Evolutionary conservation across 1,284 basidiomycete genomes (phyloP).

Genomic region (Tausonia pullulans): DNA sequence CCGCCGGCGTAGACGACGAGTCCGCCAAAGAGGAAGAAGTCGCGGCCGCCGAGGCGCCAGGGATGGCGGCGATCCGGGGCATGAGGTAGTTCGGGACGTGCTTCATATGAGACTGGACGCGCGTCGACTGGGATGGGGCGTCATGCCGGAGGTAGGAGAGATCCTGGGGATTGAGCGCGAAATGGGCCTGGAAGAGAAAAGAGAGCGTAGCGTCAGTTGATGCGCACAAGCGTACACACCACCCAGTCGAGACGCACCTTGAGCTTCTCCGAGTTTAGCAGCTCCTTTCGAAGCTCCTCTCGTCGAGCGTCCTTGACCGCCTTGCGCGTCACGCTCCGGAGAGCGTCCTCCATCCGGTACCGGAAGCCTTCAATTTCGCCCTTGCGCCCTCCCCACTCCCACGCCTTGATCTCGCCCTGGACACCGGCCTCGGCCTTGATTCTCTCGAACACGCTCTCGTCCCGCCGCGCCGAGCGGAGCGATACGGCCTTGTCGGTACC

Average conservation of each 20-base stretch:
- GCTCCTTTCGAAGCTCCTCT: slow-evolving; percentile 88
- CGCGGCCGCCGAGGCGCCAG: slow-evolving; percentile 25
- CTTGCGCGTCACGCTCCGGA: slow-evolving; percentile 75
- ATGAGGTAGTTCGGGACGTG: slow-evolving; percentile 89
- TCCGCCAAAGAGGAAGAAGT: background rate
- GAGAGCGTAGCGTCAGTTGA: background rate
- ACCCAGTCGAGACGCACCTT: slow-evolving; percentile 50
- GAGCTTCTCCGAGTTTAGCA: slow-evolving; percentile 88
- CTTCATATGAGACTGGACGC: slow-evolving; percentile 86
- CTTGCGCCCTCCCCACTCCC: slow-evolving; percentile 78
- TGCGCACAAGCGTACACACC: background rate
- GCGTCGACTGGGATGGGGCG: slow-evolving; percentile 76
- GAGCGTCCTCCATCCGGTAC: slow-evolving; percentile 94
- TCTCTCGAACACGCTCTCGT: slow-evolving; percentile 65
- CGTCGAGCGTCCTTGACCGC: slow-evolving; percentile 83
- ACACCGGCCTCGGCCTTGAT: slow-evolving; percentile 59
- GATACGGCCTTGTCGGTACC: slow-evolving; percentile 53
- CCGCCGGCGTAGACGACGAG: slow-evolving; percentile 1
- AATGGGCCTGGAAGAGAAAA: slow-evolving; percentile 60
- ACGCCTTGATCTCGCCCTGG: slow-evolving; percentile 72
- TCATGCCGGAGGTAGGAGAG: slow-evolving; percentile 90
- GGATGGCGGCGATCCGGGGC: slow-evolving; percentile 57
- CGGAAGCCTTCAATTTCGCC: slow-evolving; percentile 87
- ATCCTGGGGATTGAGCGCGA: slow-evolving; percentile 93
- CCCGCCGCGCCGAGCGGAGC: slow-evolving; percentile 52